Conservation (phyloP, 176 grass and related monocot genomes). For the Poa pratensis region DNA sequence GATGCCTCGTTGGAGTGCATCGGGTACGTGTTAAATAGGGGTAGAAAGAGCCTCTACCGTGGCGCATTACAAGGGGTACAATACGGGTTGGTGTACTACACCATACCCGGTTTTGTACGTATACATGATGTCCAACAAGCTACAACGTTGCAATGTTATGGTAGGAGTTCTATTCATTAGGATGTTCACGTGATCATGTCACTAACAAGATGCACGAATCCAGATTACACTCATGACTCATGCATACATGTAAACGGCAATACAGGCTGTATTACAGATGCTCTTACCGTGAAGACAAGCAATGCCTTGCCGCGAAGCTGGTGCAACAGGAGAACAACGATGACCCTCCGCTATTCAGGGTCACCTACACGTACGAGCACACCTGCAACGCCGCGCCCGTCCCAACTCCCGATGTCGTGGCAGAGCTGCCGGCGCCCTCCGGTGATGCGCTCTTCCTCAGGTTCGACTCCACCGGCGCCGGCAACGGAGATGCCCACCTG, state of each 20-base stretch:
- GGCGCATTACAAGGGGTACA: no score
- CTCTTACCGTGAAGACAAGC: conserved; percentile 59
- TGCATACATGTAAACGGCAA: neutral
- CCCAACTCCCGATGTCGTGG: conserved; percentile 47
- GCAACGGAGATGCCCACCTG: neutral
- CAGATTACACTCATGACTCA: neutral
- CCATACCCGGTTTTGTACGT: no score
- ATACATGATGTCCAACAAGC: no score
- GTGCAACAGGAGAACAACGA: conserved; percentile 58
- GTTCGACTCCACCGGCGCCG: conserved; percentile 40
- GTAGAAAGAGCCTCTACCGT: no score
- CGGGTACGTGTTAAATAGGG: no score
- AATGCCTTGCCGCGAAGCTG: conserved; percentile 66
- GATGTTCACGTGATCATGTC: neutral
- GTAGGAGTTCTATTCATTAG: no score
- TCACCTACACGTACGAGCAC: conserved; percentile 67
- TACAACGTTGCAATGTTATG: no score
- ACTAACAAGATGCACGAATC: neutral
- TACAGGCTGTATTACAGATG: conserved; percentile 70
- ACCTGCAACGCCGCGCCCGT: conserved; percentile 55
- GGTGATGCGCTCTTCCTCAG: conserved; percentile 41
- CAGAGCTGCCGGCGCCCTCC: neutral
- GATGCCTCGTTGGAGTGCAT: no score
- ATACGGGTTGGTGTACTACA: no score
- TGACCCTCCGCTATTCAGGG: conserved; percentile 54